Base-by-base conservation (phyloP, 1,139 yeast genomes). In the Geotrichum citri-aurantii region DNA sequence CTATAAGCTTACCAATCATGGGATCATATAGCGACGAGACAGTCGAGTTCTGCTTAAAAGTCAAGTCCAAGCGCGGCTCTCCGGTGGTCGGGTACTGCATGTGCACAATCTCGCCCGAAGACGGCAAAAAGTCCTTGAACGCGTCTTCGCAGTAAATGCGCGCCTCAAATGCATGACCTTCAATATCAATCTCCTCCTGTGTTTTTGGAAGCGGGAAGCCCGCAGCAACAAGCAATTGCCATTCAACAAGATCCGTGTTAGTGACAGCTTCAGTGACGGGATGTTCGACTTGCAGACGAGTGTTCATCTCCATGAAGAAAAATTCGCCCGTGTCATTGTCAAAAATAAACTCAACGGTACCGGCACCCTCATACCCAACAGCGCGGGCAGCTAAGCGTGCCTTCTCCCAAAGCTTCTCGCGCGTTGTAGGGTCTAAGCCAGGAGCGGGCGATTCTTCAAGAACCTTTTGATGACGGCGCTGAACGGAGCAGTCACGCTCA, bases 191-290 rank as follows among this genome's bases (percentile, higher is more conserved):
- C 51, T 71, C 67, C 55, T 71, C 70, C 60, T 71, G 74, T n/a
- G 65, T 65, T 56, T 66, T 67, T 27, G 74, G 73, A 42, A 71
- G 64, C 11, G 73, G 73, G 62, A 69, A 65, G 4, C 97, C 97
- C 1, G 96, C 96, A 54, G 96, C 96, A 66, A 90, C 88, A 74
- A 89, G 96, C 66, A 90, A 86, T 76, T 90, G 97, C 62, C 96
- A 96, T 63, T 96, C 95, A 49, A 90, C 96, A 62, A 90, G 78
- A 75, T 90, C 97, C 61, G 89, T 92, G 65, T 96, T 96, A 31
- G 96, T 88, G 69, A 90, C 90, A 76, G 88, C 95, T 76, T 90
- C 86, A 57, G 85, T 81, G 65, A 82, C 82, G 54, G 85, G 83
- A 69, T 82, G 86, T 73, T 82, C 86, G 54, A 82, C 85, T 68